Evolutionary conservation across 768 basidiomycete species (phyloP).

Genomic region (Naematelia aurantialba): DNA sequence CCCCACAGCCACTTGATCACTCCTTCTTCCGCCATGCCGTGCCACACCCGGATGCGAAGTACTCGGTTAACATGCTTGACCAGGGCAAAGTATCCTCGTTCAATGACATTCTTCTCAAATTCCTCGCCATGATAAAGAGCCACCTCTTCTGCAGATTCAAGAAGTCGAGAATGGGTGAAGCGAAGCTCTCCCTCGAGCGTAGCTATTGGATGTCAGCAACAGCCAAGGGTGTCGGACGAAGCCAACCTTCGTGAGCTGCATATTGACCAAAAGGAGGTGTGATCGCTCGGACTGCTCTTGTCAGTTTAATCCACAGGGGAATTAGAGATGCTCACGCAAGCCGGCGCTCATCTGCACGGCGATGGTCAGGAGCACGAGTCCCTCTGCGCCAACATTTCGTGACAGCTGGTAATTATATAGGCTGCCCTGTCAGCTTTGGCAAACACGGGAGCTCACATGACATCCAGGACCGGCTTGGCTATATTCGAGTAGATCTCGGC

Average conservation of each 20-base stretch:
- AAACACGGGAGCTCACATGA: slow-evolving; percentile 33
- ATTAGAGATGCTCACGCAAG: slow-evolving; percentile 59
- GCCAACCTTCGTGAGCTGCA: slow-evolving; percentile 60
- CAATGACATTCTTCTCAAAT: slow-evolving; percentile 84
- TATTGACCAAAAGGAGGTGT: slow-evolving; percentile 92
- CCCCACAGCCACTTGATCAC: slow-evolving; percentile 95
- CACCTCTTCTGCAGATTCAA: slow-evolving; percentile 64
- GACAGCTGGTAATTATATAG: slow-evolving; percentile 94
- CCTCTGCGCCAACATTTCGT: slow-evolving; percentile 90
- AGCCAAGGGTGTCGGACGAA: background rate
- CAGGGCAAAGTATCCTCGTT: slow-evolving; percentile 78
- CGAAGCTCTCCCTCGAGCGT: slow-evolving; percentile 83
- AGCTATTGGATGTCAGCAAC: slow-evolving; percentile 51
- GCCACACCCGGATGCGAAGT: slow-evolving; percentile 76
- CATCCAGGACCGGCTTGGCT: slow-evolving; percentile 84
- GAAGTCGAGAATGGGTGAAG: slow-evolving; percentile 84
- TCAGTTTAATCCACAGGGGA: background rate
- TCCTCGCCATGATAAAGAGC: slow-evolving; percentile 84
- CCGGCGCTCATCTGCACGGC: slow-evolving; percentile 79
- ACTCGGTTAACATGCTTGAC: slow-evolving; percentile 81
- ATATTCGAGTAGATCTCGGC: slow-evolving; percentile 89
- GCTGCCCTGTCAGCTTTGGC: slow-evolving; percentile 52
- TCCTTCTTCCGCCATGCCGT: slow-evolving; percentile 87
- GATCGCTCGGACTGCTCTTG: slow-evolving; percentile 66
- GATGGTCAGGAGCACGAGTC: slow-evolving; percentile 73